Evolutionary conservation across 2,329 filamentous ascomycete genomes (phyloP).

Genomic region (Macrophomina pseudophaseolina): DNA sequence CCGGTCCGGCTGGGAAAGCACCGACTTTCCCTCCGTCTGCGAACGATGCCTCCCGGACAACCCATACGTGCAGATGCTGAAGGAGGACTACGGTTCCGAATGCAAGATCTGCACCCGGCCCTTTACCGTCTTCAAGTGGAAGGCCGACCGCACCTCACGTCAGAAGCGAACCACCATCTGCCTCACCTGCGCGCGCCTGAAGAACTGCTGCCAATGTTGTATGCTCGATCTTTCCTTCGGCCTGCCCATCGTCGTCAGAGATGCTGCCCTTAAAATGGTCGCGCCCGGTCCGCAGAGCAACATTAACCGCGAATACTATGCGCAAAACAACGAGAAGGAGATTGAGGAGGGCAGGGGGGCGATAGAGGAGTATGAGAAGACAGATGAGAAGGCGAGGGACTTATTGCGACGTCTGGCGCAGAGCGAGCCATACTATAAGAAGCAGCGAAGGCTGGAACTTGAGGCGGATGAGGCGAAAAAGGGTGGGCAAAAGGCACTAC

Average conservation of each 20-base stretch:
- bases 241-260: conserved; percentile 89
- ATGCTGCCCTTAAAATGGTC: conserved; percentile 97
- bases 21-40: conserved; percentile 85
- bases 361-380: conserved; percentile 92
- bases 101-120: conserved; percentile 89
- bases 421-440: conserved; percentile 94
- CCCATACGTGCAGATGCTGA: conserved; percentile 98
- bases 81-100: conserved; percentile 91
- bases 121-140: conserved; percentile 96
- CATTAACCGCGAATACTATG: conserved; percentile 96
- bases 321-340: conserved; percentile 94
- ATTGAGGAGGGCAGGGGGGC: conserved; percentile 85
- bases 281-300: conserved; percentile 89
- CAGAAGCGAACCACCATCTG: conserved; percentile 96
- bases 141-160: conserved; percentile 85
- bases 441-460: conserved; percentile 74
- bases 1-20: conserved; percentile 93
- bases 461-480: conserved; percentile 53
- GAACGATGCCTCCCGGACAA: conserved; percentile 96
- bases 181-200: conserved; percentile 92
- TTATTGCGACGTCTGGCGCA: conserved; percentile 82
- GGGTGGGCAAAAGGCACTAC: conserved; percentile 49
- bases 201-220: conserved; percentile 99
- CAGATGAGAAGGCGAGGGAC: conserved; percentile 94
- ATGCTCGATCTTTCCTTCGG: conserved; percentile 98